phyloP scores from a whole-genome alignment of 176 grass and related monocot genomes.

The Coix lacrymajobi region DNA sequence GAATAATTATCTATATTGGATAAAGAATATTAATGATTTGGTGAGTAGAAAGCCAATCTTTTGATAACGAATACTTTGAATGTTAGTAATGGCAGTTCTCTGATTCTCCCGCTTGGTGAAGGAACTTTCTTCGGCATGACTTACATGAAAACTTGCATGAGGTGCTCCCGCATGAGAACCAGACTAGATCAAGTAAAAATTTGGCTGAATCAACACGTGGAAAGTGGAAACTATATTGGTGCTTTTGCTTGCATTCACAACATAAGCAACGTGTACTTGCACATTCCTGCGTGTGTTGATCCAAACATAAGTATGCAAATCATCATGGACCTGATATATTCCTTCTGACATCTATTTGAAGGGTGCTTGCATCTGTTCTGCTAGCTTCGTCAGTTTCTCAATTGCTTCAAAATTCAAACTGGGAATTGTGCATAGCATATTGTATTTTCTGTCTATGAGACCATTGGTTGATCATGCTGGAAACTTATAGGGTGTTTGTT shows the following conservation, averaged over 20 bases:
- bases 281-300: background rate
- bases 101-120: background rate
- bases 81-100: background rate
- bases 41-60: background rate
- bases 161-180: background rate
- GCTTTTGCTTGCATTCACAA: background rate
- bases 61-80: background rate
- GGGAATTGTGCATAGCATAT: background rate
- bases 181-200: slow-evolving; percentile 15
- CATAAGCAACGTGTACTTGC: background rate
- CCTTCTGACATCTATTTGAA: background rate
- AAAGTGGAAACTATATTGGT: background rate
- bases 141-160: background rate
- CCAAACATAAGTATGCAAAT: background rate
- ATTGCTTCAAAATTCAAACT: background rate
- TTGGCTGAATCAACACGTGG: background rate
- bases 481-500: too few relatives aligned
- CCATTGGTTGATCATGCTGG: background rate
- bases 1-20: background rate
- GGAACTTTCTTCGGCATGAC: background rate
- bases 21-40: background rate
- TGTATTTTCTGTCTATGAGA: background rate
- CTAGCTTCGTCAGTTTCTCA: background rate
- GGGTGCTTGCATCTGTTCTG: background rate
- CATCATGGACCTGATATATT: background rate